Base-by-base conservation (phyloP, 768 basidiomycete genomes). In the Tephrocybe sp. region DNA sequence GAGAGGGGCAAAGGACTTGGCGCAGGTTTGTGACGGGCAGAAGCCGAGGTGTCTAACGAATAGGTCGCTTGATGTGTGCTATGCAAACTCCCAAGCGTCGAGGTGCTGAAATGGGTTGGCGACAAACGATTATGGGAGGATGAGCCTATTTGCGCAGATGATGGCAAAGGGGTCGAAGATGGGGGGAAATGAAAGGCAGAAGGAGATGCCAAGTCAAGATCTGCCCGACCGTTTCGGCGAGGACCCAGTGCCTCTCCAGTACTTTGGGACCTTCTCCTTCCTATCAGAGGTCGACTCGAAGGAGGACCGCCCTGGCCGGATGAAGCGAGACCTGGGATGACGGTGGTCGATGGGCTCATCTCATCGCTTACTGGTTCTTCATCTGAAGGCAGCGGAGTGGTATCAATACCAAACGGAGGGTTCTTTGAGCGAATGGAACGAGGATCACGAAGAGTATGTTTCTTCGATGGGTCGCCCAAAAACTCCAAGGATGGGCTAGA, bases 31-130 rank as follows among this genome's bases (percentile, higher is more conserved):
- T 63, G 66, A 35, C 62, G 58, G 21, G 62, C 26, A 16, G 71
- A 64, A 22, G 67, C 63, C 6, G 73, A 63, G 0, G 68, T 72
- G 59, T 85, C 83, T 18, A 84, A 64, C 0, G 83, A 85, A 55
- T 73, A 74, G 12, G 82, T 79, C 30, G 80, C 74, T 53, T 78
- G 83, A 61, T 82, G 83, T n/a, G 69, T 56, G 46, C 56, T 66
- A 16, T 69, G 64, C 5, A 69, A 68, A 34, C 53, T 49, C 15
- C 55, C 54, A 15, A 61, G 52, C 9, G 60, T 65, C 8, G 67
- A 65, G 15, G 64, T 22, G 56, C 62, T 61, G 5, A 59, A 40
- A 54, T 66, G 65, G 2, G 67, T 70, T 2, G 69, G 69, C 5
- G 72, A 70, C 15, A 59, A 52, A 38, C 57, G 59, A 30, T 51